These are phyloP conservation scores for Stagonosporopsis vannaccii DNA, from an alignment of 2,329 filamentous ascomycete genomes.

Conservation along the genomic window DNA sequence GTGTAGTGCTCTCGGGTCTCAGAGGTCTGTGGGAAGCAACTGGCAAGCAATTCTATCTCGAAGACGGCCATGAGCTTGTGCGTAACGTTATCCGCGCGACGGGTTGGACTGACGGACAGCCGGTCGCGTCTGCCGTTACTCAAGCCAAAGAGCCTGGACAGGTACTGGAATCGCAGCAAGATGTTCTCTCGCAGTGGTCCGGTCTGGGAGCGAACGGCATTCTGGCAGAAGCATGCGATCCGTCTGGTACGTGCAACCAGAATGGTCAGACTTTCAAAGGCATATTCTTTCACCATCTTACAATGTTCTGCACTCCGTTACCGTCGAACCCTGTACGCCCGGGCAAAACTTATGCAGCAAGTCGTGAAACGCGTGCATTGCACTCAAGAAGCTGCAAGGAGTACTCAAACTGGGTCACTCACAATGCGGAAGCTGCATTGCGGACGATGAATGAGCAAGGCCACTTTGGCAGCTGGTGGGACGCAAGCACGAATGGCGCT, in stretches of 20 bases:
- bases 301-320: constrained; percentile 76
- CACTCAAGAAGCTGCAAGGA: constrained; percentile 69
- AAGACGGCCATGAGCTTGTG: constrained; percentile 81
- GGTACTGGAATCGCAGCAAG: constrained; percentile 14
- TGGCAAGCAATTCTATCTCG: constrained; percentile 72
- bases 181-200: constrained; percentile 60
- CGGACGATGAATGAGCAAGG: constrained; percentile 71
- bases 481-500: constrained; percentile 19
- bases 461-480: constrained; percentile 91
- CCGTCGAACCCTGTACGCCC: constrained; percentile 54
- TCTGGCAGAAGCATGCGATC: constrained; percentile 85
- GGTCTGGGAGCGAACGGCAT: constrained; percentile 82
- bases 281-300: constrained; percentile 91
- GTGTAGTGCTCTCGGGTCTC: constrained; percentile 83
- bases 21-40: constrained; percentile 82
- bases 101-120: constrained; percentile 65
- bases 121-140: not conserved
- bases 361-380: constrained; percentile 29
- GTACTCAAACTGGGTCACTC: constrained; percentile 78
- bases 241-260: constrained; percentile 76
- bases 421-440: constrained; percentile 79
- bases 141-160: constrained; percentile 1
- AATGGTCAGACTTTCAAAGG: constrained; percentile 91
- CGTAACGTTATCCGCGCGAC: constrained; percentile 77
- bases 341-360: constrained; percentile 54